Percentiles rank a stretch among this genome's conserved stretches.
These are phyloP conservation scores for Prorocentrum cordatum DNA, from an alignment of 169 alveolate species.

Conservation along the genomic window DNA sequence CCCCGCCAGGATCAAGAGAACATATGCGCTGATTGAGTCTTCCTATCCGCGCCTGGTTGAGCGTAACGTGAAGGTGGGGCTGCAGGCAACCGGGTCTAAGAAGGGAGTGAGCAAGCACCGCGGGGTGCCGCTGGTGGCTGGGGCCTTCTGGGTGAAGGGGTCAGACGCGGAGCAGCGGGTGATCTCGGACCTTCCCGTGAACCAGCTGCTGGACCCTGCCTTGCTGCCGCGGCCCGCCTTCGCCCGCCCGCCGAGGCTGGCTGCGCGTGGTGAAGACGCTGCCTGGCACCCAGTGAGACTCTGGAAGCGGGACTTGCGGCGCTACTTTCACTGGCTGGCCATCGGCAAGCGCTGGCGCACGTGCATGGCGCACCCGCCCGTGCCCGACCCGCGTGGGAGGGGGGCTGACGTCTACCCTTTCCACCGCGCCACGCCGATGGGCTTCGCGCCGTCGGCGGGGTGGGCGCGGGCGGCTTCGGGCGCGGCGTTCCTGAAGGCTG, in stretches of 20 bases:
- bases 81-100: neutral
- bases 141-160: neutral
- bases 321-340: neutral
- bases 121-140: neutral
- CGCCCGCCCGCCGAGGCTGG: neutral
- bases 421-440: too few relatives aligned
- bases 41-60: neutral
- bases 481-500: too few relatives aligned
- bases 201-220: neutral
- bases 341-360: neutral
- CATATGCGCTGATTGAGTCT: neutral
- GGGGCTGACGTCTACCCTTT: too few relatives aligned
- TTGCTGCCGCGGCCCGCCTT: conserved; percentile 2
- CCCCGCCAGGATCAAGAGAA: neutral
- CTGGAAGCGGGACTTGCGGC: conserved; percentile 1
- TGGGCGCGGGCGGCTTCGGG: too few relatives aligned
- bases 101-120: neutral
- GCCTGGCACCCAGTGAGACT: neutral
- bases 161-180: neutral
- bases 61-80: neutral
- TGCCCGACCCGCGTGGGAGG: too few relatives aligned
- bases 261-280: neutral
- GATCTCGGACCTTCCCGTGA: neutral
- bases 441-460: too few relatives aligned
- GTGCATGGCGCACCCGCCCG: too few relatives aligned